Evolutionary conservation across 2,329 filamentous ascomycete genomes (phyloP).

Genomic region (Bipolaris bicolor): DNA sequence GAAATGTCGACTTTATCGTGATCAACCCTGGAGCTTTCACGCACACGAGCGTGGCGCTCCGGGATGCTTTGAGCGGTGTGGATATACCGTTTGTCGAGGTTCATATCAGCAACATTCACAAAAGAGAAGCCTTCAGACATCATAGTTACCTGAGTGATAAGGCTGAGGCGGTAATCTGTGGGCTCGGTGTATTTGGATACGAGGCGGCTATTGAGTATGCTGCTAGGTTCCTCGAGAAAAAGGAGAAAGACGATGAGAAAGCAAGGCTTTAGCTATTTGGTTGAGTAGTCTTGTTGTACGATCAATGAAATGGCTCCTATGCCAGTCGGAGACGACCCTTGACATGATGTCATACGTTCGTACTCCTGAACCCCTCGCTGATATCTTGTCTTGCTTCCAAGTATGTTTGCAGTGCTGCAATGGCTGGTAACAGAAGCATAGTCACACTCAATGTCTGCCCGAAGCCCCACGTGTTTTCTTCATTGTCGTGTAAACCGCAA

Average conservation of each 20-base stretch:
- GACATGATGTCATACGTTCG: background rate
- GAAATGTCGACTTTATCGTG: slow-evolving; percentile 67
- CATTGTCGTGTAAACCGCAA: slow-evolving; percentile 33
- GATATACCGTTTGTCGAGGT: slow-evolving; percentile 77
- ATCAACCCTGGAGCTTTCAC: slow-evolving; percentile 80
- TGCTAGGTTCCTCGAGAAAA: slow-evolving; percentile 34
- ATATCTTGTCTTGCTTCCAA: slow-evolving; percentile 38
- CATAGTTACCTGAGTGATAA: slow-evolving; percentile 78
- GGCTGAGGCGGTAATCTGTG: slow-evolving; percentile 74
- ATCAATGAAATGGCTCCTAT: no score
- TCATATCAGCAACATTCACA: slow-evolving; percentile 78
- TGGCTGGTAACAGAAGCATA: slow-evolving; percentile 36
- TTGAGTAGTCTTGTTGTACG: no score
- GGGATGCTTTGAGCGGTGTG: slow-evolving; percentile 74
- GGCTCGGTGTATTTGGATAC: slow-evolving; percentile 61
- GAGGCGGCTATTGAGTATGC: slow-evolving; percentile 55
- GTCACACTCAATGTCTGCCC: slow-evolving; percentile 41
- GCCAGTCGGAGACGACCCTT: no score
- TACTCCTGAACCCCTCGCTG: slow-evolving; percentile 5
- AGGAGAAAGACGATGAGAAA: background rate
- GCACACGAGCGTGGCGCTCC: slow-evolving; percentile 75
- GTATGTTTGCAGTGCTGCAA: slow-evolving; percentile 37
- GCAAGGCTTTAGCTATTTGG: background rate
- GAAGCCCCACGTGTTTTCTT: slow-evolving; percentile 40
- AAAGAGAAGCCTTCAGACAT: slow-evolving; percentile 70